These are phyloP conservation scores for Aspergillus awamori DNA, from an alignment of 2,329 filamentous ascomycete genomes.

Conservation along the genomic window DNA sequence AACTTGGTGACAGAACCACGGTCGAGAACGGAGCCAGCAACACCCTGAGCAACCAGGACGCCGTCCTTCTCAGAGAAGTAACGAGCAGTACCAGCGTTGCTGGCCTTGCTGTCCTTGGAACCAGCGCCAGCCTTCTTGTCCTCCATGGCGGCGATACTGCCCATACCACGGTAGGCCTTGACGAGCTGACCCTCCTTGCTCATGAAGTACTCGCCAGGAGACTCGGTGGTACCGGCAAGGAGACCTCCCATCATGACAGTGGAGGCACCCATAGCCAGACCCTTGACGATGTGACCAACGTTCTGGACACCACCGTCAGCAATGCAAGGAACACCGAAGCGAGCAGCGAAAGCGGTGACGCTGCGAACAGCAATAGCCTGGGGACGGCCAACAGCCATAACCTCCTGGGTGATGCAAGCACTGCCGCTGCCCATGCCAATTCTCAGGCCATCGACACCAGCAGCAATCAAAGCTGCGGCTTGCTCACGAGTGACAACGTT, in stretches of 20 bases:
- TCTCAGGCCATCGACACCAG: conserved; percentile 91
- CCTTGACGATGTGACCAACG: conserved; percentile 98
- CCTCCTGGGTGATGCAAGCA: conserved; percentile 98
- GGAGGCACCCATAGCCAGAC: conserved; percentile 87
- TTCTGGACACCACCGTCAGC: conserved; percentile 98
- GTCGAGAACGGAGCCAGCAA: conserved; percentile 69
- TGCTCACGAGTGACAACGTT: conserved; percentile 98
- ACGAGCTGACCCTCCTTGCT: conserved; percentile 96
- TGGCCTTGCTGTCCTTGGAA: conserved; percentile 66
- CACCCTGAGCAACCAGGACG: conserved; percentile 93
- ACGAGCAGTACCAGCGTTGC: conserved; percentile 91
- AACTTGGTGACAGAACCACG: conserved; percentile 86
- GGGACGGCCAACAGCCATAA: conserved; percentile 97
- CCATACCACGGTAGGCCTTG: conserved; percentile 99
- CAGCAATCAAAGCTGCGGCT: conserved; percentile 86
- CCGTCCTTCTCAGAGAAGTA: conserved; percentile 98
- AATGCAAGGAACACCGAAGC: conserved; percentile 96
- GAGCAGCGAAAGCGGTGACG: conserved; percentile 84
- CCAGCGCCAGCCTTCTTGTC: conserved; percentile 90
- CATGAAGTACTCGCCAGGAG: conserved; percentile 93
- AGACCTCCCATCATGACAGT: conserved; percentile 99
- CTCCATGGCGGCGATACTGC: conserved; percentile 98
- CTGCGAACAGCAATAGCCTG: conserved; percentile 92
- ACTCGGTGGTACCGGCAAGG: conserved; percentile 94
- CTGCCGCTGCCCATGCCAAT: conserved; percentile 99